These are phyloP conservation scores for Metarhizium guizhouense DNA, from an alignment of 2,329 filamentous ascomycete species.

Conservation along the genomic window DNA sequence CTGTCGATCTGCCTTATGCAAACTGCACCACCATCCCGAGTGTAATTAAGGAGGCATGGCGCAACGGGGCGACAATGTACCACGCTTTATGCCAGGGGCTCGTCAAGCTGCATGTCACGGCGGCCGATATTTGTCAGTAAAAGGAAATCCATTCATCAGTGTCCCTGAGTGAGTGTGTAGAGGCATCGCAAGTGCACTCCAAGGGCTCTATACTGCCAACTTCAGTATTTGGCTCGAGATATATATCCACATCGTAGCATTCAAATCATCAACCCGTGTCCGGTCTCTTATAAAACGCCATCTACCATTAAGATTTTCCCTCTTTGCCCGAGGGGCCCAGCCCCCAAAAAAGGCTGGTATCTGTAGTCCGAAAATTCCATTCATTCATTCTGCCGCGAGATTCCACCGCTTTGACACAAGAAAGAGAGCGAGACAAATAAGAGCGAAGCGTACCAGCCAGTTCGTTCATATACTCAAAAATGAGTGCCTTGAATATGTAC, in stretches of 20 bases:
- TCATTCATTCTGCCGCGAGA: background rate
- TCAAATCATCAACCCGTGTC: slow-evolving; percentile 15
- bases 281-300: slow-evolving; percentile 4
- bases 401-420: background rate
- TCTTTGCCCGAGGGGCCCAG: slow-evolving; percentile 2
- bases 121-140: background rate
- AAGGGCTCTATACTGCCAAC: background rate
- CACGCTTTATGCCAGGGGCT: too few species aligned
- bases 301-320: background rate
- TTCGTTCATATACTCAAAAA: slow-evolving; percentile 6
- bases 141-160: background rate
- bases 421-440: background rate
- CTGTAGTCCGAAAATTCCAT: slow-evolving; percentile 3
- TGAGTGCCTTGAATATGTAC: slow-evolving; percentile 21
- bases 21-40: too few species aligned
- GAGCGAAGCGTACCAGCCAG: slow-evolving; percentile 1
- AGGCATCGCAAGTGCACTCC: background rate
- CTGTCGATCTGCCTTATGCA: too few species aligned
- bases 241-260: slow-evolving; percentile 17
- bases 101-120: background rate
- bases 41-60: too few species aligned
- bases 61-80: too few species aligned
- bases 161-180: background rate
- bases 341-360: slow-evolving; percentile 5
- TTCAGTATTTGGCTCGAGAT: background rate